Base-by-base conservation (phyloP, 169 alveolate genomes). In the Cryptosporidium baileyi region DNA sequence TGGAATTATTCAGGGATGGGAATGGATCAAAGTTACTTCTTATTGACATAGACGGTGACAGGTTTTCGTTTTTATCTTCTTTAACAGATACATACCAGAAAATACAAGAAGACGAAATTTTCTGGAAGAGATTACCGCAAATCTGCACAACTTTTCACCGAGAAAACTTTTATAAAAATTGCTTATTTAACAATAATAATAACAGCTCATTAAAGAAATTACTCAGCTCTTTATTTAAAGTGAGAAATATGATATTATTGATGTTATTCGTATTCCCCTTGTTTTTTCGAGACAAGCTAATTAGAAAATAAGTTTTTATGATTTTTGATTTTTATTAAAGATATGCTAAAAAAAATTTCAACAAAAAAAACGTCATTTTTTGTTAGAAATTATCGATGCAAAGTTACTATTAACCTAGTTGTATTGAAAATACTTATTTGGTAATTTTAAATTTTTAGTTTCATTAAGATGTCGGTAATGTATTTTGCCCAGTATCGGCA, bases 401-500 rank as follows among this genome's bases (percentile, higher is more conserved):
- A n/a, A n/a, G n/a, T n/a, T n/a, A n/a, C n/a, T n/a, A n/a, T n/a
- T n/a, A n/a, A n/a, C n/a, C 41, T 24, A 57, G 9, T 52, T 52
- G 22, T 74, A 74, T 59, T 54, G 85, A 74, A 74, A 74, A 51
- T 74, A 74, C 13, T 57, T 51, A 7, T 2, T 61, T 4, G 85
- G 85, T n/a, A 74, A 26, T 32, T 24, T 36, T 22, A 19, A 19
- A 13, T 28, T n/a, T 6, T 38, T 74, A 1, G 51, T 34, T 24
- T 30, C 34, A n/a, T 57, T 36, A 22, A 38, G 47, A 22, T 74
- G 67, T 24, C 17, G 43, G 38, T 74, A 74, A 17, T 57, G 60
- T 51, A 74, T 74, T 24, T 19, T 54, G 32, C 85, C 85, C 15
- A 74, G 74, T 22, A 74, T 47, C 19, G 85, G 85, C 85, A 74